Conservation (phyloP, 2,329 filamentous ascomycete species). For the Calycina herbarum region DNA sequence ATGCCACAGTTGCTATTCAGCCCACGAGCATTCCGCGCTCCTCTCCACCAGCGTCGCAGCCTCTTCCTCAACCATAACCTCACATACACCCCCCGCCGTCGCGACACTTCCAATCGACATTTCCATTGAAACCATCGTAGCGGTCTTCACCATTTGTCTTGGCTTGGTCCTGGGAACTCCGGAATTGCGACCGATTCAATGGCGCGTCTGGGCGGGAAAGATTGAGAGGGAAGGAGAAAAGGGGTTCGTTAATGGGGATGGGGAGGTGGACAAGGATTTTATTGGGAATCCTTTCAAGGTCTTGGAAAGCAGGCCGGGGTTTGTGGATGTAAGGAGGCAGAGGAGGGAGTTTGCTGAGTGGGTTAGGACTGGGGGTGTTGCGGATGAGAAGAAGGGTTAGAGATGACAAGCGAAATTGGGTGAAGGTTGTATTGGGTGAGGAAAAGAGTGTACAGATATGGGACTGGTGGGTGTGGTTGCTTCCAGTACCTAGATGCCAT, state of each 20-base stretch:
- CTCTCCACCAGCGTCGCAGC: constrained; percentile 55
- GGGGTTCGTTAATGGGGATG: constrained; percentile 56
- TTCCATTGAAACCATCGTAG: constrained; percentile 78
- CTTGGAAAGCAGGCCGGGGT: constrained; percentile 79
- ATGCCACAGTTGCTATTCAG: constrained; percentile 80
- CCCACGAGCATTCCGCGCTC: constrained; percentile 84
- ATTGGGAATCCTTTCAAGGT: constrained; percentile 76
- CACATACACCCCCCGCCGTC: constrained; percentile 43
- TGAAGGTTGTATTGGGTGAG: not conserved
- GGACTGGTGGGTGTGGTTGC: not conserved
- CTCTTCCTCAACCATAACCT: constrained; percentile 45
- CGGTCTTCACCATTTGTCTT: constrained; percentile 76
- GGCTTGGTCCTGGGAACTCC: constrained; percentile 80
- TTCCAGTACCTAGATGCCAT: too few species aligned
- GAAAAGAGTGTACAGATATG: not conserved
- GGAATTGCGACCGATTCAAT: constrained; percentile 79
- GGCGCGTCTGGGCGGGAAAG: constrained; percentile 79
- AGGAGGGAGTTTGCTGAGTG: constrained; percentile 77
- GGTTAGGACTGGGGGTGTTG: constrained; percentile 49
- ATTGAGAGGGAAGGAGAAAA: constrained; percentile 74
- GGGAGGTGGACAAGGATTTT: constrained; percentile 68
- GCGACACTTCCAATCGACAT: constrained; percentile 77
- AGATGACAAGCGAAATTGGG: not conserved
- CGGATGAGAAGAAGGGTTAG: constrained; percentile 24
- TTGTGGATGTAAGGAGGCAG: constrained; percentile 83